These are phyloP conservation scores for Aspergillus oerlinghausenensis DNA, from an alignment of 2,329 filamentous ascomycete species.

Conservation along the genomic window DNA sequence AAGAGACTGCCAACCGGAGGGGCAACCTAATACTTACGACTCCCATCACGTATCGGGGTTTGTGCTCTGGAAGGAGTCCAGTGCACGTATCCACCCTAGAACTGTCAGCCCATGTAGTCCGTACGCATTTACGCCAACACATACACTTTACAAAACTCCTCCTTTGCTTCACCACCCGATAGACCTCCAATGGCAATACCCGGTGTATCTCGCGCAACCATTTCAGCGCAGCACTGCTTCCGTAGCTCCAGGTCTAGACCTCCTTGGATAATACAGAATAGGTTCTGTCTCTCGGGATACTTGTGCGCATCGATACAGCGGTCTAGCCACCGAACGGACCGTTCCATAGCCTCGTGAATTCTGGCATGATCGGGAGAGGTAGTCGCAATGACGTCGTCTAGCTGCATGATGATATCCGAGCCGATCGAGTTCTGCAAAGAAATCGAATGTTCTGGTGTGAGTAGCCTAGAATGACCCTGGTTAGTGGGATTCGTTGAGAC, in stretches of 20 bases:
- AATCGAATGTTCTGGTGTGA: slow-evolving; percentile 97
- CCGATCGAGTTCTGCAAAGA: slow-evolving; percentile 94
- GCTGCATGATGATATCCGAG: slow-evolving; percentile 98
- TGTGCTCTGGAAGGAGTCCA: slow-evolving; percentile 73
- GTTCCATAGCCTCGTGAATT: slow-evolving; percentile 92
- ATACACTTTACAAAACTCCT: slow-evolving; percentile 79
- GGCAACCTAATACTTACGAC: slow-evolving; percentile 52
- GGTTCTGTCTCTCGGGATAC: slow-evolving; percentile 76
- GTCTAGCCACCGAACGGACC: slow-evolving; percentile 92
- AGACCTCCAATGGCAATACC: slow-evolving; percentile 95
- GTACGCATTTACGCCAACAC: not conserved
- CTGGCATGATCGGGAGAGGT: slow-evolving; percentile 84
- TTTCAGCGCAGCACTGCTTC: slow-evolving; percentile 74
- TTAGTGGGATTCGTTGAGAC: not conserved
- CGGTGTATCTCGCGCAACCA: slow-evolving; percentile 86
- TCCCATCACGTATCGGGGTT: slow-evolving; percentile 99
- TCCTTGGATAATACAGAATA: slow-evolving; percentile 98
- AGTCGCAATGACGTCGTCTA: slow-evolving; percentile 95
- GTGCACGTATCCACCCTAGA: slow-evolving; percentile 74
- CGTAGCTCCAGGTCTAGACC: slow-evolving; percentile 86
- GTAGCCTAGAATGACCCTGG: slow-evolving; percentile 50
- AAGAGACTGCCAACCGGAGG: not conserved
- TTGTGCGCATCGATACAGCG: slow-evolving; percentile 87
- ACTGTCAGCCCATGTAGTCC: slow-evolving; percentile 7
- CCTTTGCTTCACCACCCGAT: slow-evolving; percentile 91